A percentile compares a stretch with the other conserved stretches of the same genome.
phyloP scores from a whole-genome alignment of 2,329 filamentous ascomycete genomes.

The Fusarium subtropicale region DNA sequence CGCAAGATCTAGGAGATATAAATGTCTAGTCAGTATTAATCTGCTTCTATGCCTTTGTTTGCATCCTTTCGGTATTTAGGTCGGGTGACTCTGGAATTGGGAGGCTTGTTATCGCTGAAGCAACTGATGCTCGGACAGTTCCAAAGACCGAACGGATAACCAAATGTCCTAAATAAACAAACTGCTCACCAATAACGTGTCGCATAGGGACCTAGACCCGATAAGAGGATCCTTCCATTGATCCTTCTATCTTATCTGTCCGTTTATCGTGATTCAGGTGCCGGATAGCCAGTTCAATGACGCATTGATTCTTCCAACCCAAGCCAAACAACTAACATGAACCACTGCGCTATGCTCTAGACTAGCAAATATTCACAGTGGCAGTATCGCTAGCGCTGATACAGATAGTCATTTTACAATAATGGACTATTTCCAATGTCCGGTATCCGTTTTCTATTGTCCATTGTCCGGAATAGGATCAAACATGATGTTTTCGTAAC shows the following conservation, averaged over 20 bases:
- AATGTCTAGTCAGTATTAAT: too few species aligned
- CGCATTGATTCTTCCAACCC: not conserved
- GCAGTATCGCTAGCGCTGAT: not conserved
- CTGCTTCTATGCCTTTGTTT: not conserved
- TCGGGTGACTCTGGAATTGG: not conserved
- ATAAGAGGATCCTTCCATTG: not conserved
- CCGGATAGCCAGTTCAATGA: slow-evolving; percentile 13
- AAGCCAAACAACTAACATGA: not conserved
- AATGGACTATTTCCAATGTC: slow-evolving; percentile 16
- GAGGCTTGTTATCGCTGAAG: not conserved
- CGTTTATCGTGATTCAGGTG: not conserved
- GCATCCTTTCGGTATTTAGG: not conserved
- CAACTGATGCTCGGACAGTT: slow-evolving; percentile 4
- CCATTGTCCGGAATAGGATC: not conserved
- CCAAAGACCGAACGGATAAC: not conserved
- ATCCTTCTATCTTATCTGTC: not conserved
- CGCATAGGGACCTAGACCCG: not conserved
- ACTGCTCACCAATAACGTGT: not conserved
- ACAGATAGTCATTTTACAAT: not conserved
- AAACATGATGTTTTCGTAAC: not conserved
- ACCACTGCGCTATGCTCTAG: not conserved
- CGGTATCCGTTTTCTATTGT: slow-evolving; percentile 12
- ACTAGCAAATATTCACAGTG: not conserved
- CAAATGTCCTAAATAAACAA: not conserved
- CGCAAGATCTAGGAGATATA: too few species aligned